These are phyloP conservation scores for Penstemon davidsonii DNA, from an alignment of 257 asterid species.

Conservation along the genomic window DNA sequence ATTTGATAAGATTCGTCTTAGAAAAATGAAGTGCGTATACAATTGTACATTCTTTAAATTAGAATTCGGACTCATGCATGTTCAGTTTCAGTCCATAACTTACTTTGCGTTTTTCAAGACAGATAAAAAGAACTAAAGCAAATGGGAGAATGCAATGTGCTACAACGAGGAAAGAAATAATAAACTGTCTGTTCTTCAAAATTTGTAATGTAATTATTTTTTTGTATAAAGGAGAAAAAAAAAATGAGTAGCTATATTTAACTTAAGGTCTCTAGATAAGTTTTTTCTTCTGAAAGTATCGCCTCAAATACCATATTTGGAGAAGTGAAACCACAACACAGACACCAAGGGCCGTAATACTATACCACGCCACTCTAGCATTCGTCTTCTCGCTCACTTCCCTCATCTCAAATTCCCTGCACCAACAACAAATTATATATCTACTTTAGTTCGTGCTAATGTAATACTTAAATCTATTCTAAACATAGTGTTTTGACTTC, in stretches of 20 bases:
- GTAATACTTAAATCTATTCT: too few species aligned
- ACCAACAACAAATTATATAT: not conserved
- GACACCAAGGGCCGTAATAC: slow-evolving; percentile 56
- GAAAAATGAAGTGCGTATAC: slow-evolving; percentile 9
- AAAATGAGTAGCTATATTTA: not conserved
- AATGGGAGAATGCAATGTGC: not conserved
- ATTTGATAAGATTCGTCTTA: not conserved
- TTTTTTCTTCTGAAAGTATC: slow-evolving; percentile 58
- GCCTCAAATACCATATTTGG: slow-evolving; percentile 59
- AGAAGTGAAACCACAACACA: slow-evolving; percentile 45
- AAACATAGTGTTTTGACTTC: too few species aligned
- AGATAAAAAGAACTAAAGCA: not conserved
- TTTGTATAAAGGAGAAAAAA: not conserved
- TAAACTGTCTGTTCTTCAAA: not conserved
- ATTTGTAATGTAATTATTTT: slow-evolving; percentile 15
- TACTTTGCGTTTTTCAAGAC: not conserved
- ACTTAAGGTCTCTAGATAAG: slow-evolving; percentile 46
- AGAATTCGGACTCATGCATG: not conserved
- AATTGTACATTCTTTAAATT: not conserved
- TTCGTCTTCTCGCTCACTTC: slow-evolving; percentile 51
- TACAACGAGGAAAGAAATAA: not conserved
- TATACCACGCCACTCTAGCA: slow-evolving; percentile 51
- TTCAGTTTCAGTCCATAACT: not conserved
- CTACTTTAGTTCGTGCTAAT: too few species aligned
- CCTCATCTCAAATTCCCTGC: slow-evolving; percentile 64